Evolutionary conservation across 1,284 basidiomycete genomes (phyloP).

Genomic region (Mycena citricolor): DNA sequence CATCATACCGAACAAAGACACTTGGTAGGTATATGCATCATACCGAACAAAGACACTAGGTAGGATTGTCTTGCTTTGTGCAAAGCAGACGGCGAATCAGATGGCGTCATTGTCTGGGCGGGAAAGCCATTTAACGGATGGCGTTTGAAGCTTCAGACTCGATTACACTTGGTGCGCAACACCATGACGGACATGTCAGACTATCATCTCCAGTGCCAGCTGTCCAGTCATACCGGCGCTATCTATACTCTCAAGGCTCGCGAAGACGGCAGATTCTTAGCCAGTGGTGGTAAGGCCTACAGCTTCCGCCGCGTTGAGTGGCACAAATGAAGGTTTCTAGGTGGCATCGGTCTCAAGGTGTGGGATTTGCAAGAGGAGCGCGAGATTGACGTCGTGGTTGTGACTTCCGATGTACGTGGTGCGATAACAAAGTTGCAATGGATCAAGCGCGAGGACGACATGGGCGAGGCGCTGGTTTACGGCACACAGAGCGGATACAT

Average conservation of each 20-base stretch:
- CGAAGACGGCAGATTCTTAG: constrained; percentile 18
- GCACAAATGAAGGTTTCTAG: too few species aligned
- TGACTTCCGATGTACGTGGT: constrained; percentile 5
- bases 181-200: constrained; percentile 7
- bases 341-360: constrained; percentile 17
- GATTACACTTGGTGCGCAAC: constrained; percentile 3
- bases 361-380: constrained; percentile 14
- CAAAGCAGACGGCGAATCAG: too few species aligned
- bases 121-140: too few species aligned
- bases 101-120: too few species aligned
- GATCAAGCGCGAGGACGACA: constrained; percentile 19
- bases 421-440: constrained; percentile 15
- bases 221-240: constrained; percentile 17
- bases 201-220: constrained; percentile 11
- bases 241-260: constrained; percentile 11
- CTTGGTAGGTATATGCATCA: too few species aligned
- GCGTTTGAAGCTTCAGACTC: too few species aligned
- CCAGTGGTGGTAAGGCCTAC: constrained; percentile 19
- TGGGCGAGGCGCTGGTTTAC: constrained; percentile 15
- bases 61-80: too few species aligned
- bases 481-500: constrained; percentile 16
- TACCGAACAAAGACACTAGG: too few species aligned
- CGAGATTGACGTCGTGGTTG: constrained; percentile 6
- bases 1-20: too few species aligned
- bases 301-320: too few species aligned